Evolutionary conservation across 225 moss, liverwort and hornwort species (phyloP).

Genomic region (Neckera pumila): DNA sequence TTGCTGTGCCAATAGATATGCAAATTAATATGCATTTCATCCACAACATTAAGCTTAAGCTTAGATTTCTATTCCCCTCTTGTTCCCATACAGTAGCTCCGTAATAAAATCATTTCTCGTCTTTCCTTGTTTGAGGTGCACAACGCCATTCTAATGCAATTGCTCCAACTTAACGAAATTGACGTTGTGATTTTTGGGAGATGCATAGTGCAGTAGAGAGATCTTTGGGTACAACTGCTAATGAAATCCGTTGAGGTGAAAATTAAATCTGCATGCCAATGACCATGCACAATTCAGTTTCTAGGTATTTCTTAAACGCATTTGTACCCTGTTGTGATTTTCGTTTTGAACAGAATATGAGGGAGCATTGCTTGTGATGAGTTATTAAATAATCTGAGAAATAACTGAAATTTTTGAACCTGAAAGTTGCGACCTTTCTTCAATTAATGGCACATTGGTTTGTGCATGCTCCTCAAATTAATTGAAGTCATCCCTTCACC

Average conservation of each 20-base stretch:
- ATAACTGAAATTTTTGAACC: not conserved
- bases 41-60: not conserved
- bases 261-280: too few species aligned
- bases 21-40: not conserved
- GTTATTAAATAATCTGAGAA: not conserved
- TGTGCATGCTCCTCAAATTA: not conserved
- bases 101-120: not conserved
- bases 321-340: too few species aligned
- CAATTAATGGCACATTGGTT: not conserved
- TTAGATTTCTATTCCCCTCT: not conserved
- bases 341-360: not conserved
- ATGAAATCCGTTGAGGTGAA: too few species aligned
- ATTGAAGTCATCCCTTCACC: not conserved
- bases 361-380: not conserved
- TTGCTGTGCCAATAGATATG: not conserved
- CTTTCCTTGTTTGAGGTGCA: not conserved
- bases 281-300: too few species aligned
- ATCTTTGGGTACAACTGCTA: too few species aligned
- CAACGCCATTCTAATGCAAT: not conserved
- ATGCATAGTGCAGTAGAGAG: not conserved
- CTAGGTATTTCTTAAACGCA: too few species aligned
- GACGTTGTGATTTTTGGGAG: not conserved
- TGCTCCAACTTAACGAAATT: not conserved
- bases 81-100: too few species aligned
- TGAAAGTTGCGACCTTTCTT: not conserved